Evolutionary conservation across 768 basidiomycete species (phyloP).

Genomic region (Trametes villosa): DNA sequence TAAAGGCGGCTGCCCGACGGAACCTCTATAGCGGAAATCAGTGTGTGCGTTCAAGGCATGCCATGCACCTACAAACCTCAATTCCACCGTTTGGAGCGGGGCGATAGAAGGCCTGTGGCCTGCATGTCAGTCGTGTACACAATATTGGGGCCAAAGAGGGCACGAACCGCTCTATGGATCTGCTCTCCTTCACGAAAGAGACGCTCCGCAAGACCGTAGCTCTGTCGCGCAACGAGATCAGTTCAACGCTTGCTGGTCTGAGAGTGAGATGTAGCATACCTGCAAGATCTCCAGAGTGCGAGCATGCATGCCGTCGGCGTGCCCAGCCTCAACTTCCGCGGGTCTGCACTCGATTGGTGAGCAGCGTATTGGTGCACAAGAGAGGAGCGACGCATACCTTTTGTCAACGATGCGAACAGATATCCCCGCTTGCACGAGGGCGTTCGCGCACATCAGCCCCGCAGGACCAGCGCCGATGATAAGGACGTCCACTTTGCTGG

Average conservation of each 20-base stretch:
- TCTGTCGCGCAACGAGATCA: conserved; percentile 44
- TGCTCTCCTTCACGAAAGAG: conserved; percentile 67
- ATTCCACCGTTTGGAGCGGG: conserved; percentile 64
- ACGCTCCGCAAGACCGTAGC: conserved; percentile 74
- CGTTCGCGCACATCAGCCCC: conserved; percentile 73
- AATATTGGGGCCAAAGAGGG: background rate
- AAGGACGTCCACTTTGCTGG: conserved; percentile 55
- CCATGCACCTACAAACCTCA: conserved; percentile 46
- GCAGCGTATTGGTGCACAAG: conserved; percentile 18
- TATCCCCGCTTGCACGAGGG: conserved; percentile 56
- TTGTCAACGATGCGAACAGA: conserved; percentile 66
- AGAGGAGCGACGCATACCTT: conserved; percentile 42
- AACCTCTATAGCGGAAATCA: conserved; percentile 49
- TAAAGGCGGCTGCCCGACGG: conserved; percentile 63
- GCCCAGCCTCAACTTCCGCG: conserved; percentile 46
- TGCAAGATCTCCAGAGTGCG: conserved; percentile 58
- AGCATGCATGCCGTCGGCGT: conserved; percentile 61
- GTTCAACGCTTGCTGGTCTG: background rate
- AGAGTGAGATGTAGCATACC: conserved; percentile 26
- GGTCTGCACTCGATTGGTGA: conserved; percentile 32
- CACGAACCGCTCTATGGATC: conserved; percentile 67
- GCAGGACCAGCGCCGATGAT: conserved; percentile 63
- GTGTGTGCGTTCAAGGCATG: background rate
- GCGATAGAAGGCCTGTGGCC: conserved; percentile 71
- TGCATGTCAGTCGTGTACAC: background rate